Conservation (phyloP, 306 rosid genomes). For the Psophocarpus tetragonolobus region DNA sequence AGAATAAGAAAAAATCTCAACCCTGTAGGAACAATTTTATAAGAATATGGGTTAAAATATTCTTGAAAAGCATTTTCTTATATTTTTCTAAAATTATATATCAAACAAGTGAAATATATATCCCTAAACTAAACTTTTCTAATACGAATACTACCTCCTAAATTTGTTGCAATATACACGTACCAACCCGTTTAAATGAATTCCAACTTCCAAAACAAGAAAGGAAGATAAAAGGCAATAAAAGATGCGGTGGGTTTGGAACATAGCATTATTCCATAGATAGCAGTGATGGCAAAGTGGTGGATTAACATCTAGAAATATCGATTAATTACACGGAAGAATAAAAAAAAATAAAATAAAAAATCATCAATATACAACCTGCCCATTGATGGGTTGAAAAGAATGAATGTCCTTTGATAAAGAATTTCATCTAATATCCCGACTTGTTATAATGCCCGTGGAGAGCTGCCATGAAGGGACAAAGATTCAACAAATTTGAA, state of each 20-base stretch:
- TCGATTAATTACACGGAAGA: neutral
- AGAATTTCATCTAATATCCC: slow-evolving; percentile 37
- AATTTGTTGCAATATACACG: neutral
- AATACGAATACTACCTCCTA: too few species aligned
- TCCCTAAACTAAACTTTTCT: too few species aligned
- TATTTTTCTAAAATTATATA: too few species aligned
- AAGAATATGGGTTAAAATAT: too few species aligned
- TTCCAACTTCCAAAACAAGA: neutral
- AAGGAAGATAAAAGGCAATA: neutral
- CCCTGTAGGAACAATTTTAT: too few species aligned
- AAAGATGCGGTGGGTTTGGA: neutral
- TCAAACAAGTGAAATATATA: too few species aligned
- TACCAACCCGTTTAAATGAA: neutral
- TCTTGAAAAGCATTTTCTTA: too few species aligned
- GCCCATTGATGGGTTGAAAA: slow-evolving; percentile 30
- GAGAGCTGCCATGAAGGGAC: slow-evolving; percentile 33
- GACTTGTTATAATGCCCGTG: slow-evolving; percentile 31
- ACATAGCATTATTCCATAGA: neutral
- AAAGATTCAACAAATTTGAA: slow-evolving; percentile 14
- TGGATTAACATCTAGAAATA: neutral
- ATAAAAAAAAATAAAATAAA: neutral
- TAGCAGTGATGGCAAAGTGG: neutral
- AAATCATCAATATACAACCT: slow-evolving; percentile 28
- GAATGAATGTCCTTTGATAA: slow-evolving; percentile 42
- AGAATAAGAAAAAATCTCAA: too few species aligned